These are phyloP conservation scores for Roridomyces roridus DNA, from an alignment of 768 basidiomycete genomes.

Conservation along the genomic window DNA sequence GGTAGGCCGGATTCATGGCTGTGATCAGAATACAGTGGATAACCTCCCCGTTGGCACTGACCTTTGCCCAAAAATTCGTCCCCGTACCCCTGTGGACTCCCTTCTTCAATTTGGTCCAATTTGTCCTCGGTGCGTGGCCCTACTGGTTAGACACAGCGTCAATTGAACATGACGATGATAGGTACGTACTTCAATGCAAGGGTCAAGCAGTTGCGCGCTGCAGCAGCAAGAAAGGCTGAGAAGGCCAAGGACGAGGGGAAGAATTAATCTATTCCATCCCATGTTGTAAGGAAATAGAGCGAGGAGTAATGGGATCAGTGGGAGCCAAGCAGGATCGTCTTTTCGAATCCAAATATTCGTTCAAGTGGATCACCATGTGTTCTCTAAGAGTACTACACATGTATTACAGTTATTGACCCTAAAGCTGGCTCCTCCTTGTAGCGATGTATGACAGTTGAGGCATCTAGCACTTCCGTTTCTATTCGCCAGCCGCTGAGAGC, in stretches of 20 bases:
- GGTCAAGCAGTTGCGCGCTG: slow-evolving; percentile 66
- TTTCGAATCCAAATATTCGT: too few species aligned
- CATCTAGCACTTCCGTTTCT: slow-evolving; percentile 67
- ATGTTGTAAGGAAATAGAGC: too few species aligned
- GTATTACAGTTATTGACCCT: slow-evolving; percentile 12
- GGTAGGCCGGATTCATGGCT: slow-evolving; percentile 65
- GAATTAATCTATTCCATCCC: too few species aligned
- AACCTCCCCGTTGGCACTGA: slow-evolving; percentile 62
- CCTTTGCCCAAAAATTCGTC: slow-evolving; percentile 80
- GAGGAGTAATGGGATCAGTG: too few species aligned
- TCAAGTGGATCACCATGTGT: too few species aligned
- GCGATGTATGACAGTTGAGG: slow-evolving; percentile 31
- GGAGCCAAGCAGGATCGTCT: too few species aligned
- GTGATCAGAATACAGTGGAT: slow-evolving; percentile 66
- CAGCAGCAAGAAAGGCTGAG: slow-evolving; percentile 55
- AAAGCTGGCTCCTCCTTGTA: slow-evolving; percentile 41
- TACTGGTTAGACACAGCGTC: neutral
- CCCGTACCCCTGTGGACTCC: slow-evolving; percentile 79
- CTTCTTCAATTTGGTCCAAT: slow-evolving; percentile 83
- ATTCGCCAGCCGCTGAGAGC: slow-evolving; percentile 71
- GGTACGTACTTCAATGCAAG: slow-evolving; percentile 81
- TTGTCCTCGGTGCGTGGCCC: slow-evolving; percentile 72
- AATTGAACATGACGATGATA: too few species aligned
- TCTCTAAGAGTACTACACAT: neutral
- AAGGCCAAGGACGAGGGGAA: slow-evolving; percentile 28